These are phyloP conservation scores for Cinchona pubescens DNA, from an alignment of 257 asterid genomes.

Conservation along the genomic window DNA sequence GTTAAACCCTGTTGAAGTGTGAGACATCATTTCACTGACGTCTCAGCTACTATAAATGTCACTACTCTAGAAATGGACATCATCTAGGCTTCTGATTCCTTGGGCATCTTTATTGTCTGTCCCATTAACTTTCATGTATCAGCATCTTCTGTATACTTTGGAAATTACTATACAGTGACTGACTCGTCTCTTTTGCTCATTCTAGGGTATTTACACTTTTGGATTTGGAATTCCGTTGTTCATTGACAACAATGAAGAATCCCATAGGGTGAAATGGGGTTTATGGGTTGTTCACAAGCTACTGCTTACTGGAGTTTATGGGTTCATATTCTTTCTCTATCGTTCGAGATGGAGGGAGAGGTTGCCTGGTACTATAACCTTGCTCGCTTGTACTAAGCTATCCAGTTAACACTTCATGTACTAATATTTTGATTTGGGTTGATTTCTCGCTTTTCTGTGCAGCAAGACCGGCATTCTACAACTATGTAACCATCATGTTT, in stretches of 20 bases:
- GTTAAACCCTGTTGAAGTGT: neutral
- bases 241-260: slow-evolving; percentile 15
- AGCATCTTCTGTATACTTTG: neutral
- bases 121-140: neutral
- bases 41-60: too few species aligned
- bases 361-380: slow-evolving; percentile 35
- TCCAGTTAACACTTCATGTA: neutral
- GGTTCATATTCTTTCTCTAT: slow-evolving; percentile 36
- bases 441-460: slow-evolving; percentile 17
- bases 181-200: neutral
- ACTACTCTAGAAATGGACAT: neutral
- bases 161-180: neutral
- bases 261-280: slow-evolving; percentile 36
- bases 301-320: slow-evolving; percentile 43
- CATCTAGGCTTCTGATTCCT: neutral
- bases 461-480: slow-evolving; percentile 52
- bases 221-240: slow-evolving; percentile 39
- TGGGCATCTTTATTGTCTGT: neutral
- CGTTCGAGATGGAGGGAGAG: slow-evolving; percentile 42
- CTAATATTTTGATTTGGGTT: neutral
- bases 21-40: neutral
- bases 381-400: neutral
- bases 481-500: slow-evolving; percentile 39
- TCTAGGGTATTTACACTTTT: slow-evolving; percentile 38
- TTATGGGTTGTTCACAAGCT: slow-evolving; percentile 44